Percentiles rank a stretch among this genome's conserved stretches.
phyloP scores from a whole-genome alignment of 306 rosid genomes.

The Sicyos edulis region DNA sequence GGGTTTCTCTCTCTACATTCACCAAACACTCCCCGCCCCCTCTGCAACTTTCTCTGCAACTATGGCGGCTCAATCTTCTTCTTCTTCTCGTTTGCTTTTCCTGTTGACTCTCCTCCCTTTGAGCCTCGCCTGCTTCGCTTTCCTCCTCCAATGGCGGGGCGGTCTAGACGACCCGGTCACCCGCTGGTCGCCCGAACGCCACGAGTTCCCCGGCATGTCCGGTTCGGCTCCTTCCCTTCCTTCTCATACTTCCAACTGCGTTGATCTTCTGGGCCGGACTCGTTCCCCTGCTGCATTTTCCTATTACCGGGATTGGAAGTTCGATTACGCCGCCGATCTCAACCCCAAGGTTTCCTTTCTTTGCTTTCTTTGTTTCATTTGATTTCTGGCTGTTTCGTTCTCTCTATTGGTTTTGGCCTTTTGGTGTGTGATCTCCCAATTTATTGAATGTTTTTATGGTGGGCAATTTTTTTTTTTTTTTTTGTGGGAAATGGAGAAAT shows the following conservation, averaged over 20 bases:
- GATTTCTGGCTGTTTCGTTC: not conserved
- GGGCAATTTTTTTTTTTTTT: not conserved
- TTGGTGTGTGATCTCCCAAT: not conserved
- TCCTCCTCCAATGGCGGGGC: constrained; percentile 91
- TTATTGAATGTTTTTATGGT: not conserved
- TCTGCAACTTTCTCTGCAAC: constrained; percentile 18
- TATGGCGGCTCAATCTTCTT: constrained; percentile 52
- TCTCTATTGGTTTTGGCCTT: not conserved
- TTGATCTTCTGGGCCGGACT: constrained; percentile 35
- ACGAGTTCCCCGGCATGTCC: constrained; percentile 65
- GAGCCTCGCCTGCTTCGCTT: constrained; percentile 69
- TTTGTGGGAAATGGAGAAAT: too few species aligned
- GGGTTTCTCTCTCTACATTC: constrained; percentile 25
- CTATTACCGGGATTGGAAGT: constrained; percentile 59
- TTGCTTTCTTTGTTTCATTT: not conserved
- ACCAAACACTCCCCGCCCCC: not conserved
- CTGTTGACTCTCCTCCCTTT: constrained; percentile 62
- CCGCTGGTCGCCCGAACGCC: constrained; percentile 67
- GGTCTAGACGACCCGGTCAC: constrained; percentile 68
- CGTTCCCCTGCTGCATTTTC: constrained; percentile 59
- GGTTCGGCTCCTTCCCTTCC: constrained; percentile 25
- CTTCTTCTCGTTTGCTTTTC: constrained; percentile 50
- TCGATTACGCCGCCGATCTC: constrained; percentile 52
- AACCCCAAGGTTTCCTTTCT: constrained; percentile 51
- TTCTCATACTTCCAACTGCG: constrained; percentile 49